phyloP scores from a whole-genome alignment of 1,284 basidiomycete species.

The Rhodotorula sp. region DNA sequence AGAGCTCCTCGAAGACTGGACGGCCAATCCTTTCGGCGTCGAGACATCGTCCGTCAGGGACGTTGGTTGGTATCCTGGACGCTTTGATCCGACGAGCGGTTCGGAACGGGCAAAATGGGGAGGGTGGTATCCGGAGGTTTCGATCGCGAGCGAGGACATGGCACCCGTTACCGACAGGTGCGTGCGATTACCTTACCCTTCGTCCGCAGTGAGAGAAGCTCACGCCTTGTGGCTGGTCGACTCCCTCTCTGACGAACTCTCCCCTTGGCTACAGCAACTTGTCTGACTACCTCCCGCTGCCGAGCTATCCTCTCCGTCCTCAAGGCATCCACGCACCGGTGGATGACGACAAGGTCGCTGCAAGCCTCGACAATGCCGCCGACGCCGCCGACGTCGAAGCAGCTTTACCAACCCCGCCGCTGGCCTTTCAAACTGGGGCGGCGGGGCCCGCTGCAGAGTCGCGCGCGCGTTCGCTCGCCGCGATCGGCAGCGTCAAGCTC shows the following conservation, averaged over 20 bases:
- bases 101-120: conserved; percentile 3
- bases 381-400: no score
- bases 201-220: no score
- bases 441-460: not conserved
- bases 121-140: conserved; percentile 5
- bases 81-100: conserved; percentile 53
- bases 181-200: not conserved
- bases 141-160: not conserved
- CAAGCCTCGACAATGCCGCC: no score
- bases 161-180: not conserved
- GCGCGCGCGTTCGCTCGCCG: not conserved
- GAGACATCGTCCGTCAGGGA: conserved; percentile 69
- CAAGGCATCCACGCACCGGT: not conserved
- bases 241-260: not conserved
- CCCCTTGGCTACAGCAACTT: not conserved
- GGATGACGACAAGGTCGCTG: no score
- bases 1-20: conserved; percentile 4
- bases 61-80: conserved; percentile 69
- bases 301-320: conserved; percentile 1
- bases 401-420: no score
- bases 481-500: not conserved
- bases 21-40: conserved; percentile 52
- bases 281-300: not conserved
- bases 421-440: no score
- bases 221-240: no score